Conservation (phyloP, 2,329 filamentous ascomycete genomes). For the Neonectria magnoliae region DNA sequence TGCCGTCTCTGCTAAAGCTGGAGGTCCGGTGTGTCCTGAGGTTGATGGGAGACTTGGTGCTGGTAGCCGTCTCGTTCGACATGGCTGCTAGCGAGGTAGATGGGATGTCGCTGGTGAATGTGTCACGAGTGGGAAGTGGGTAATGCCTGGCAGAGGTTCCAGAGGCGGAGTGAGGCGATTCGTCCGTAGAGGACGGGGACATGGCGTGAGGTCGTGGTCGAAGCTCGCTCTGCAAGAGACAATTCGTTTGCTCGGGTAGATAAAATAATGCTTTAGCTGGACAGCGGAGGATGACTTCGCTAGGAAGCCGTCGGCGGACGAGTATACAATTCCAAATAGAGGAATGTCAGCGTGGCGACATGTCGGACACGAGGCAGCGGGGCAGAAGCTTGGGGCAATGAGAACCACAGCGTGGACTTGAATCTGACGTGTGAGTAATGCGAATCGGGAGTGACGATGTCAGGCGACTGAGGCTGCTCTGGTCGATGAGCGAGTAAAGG, state of each 20-base stretch:
- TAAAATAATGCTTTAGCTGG: slow-evolving; percentile 3
- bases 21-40: slow-evolving; percentile 58
- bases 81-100: slow-evolving; percentile 55
- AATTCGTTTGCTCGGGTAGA: slow-evolving; percentile 15
- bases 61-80: slow-evolving; percentile 51
- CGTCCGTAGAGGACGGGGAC: slow-evolving; percentile 64
- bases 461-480: not conserved
- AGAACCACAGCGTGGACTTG: slow-evolving; percentile 30
- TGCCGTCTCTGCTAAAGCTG: slow-evolving; percentile 63
- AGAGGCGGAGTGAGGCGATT: slow-evolving; percentile 59
- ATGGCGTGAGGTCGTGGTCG: slow-evolving; percentile 50
- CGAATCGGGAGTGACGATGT: slow-evolving; percentile 8
- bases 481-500: not conserved
- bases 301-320: slow-evolving; percentile 10
- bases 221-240: slow-evolving; percentile 34
- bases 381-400: slow-evolving; percentile 22
- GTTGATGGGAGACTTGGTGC: slow-evolving; percentile 62
- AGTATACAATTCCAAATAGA: slow-evolving; percentile 19
- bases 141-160: slow-evolving; percentile 54
- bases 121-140: slow-evolving; percentile 57
- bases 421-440: slow-evolving; percentile 16
- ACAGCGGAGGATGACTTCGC: not conserved
- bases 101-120: slow-evolving; percentile 60
- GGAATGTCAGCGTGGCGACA: slow-evolving; percentile 34
- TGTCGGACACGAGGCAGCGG: slow-evolving; percentile 29